These are phyloP conservation scores for Sapria himalayana DNA, from an alignment of 345 rosid genomes.

Conservation along the genomic window DNA sequence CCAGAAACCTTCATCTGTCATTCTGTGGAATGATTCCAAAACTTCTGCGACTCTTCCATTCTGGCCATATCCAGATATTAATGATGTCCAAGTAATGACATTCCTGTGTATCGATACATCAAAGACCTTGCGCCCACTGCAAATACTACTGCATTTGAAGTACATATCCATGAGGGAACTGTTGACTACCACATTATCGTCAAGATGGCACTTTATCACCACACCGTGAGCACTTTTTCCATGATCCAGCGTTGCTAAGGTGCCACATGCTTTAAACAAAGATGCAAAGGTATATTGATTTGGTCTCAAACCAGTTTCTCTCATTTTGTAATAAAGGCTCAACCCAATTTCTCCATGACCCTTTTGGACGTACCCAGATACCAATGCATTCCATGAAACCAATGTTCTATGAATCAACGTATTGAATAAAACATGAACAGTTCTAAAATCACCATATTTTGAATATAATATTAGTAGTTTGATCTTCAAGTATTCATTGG, in stretches of 20 bases:
- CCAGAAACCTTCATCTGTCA: slow-evolving; percentile 33
- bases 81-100: slow-evolving; percentile 47
- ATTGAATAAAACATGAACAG: slow-evolving; percentile 20
- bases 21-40: slow-evolving; percentile 34
- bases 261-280: slow-evolving; percentile 38
- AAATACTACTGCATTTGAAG: slow-evolving; percentile 44
- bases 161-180: slow-evolving; percentile 63
- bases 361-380: slow-evolving; percentile 39
- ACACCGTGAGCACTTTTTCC: slow-evolving; percentile 41
- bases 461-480: slow-evolving; percentile 42
- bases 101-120: slow-evolving; percentile 19
- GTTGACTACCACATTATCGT: slow-evolving; percentile 30
- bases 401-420: slow-evolving; percentile 12
- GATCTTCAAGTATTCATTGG: slow-evolving; percentile 27
- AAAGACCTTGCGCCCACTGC: slow-evolving; percentile 28
- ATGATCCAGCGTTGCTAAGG: slow-evolving; percentile 35
- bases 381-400: slow-evolving; percentile 39
- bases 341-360: slow-evolving; percentile 25
- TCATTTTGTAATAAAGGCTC: slow-evolving; percentile 26
- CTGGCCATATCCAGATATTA: slow-evolving; percentile 48
- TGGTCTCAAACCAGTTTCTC: slow-evolving; percentile 21
- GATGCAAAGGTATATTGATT: slow-evolving; percentile 62
- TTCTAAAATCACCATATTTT: slow-evolving; percentile 27
- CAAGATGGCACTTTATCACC: slow-evolving; percentile 24
- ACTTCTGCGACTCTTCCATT: slow-evolving; percentile 47